Evolutionary conservation across 1,284 basidiomycete species (phyloP), one percentile per base, ranked within the genome.

Genomic region (Entoloma clypeatum): DNA sequence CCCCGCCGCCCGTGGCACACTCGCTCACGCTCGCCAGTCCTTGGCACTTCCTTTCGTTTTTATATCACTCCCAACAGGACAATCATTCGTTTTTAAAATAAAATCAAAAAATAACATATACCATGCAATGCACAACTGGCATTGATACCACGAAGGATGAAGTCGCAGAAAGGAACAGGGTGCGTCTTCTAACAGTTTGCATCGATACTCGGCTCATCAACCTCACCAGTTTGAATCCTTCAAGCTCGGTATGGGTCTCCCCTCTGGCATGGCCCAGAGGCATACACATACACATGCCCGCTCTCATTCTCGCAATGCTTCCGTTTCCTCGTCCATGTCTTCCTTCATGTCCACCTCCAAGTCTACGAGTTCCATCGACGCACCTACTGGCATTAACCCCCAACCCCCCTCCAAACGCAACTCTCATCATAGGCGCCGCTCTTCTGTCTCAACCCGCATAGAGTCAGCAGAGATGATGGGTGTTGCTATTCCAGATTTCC

Each of bases 401-500:
- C 39, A 41, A 13, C 58, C 59, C 14, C 57, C 69, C 21, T 55
- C 74, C 23, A 82, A 83, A 54, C 82, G 84, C 39, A 75, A 73
- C 50, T 89, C 86, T 0, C 86, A 89, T 53, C 86, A 90, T 53
- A 75, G 77, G 21, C 81, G 86, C 36, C 76, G 79, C 31, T 90
- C 87, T 2, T 89, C 86, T n/a, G 84, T 90, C 18, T 89, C 86
- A 3, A 90, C 87, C 24, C 80, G 86, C 47, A 75, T 71, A 47
- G 86, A 90, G 62, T 89, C 86, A 9, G 85, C 84, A 5, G 86
- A 90, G 52, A 69, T 90, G 56, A 90, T 90, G 86, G 86, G 86
- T 30, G 72, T 86, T 9, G 63, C 81, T 22, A 63, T 86, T 29
- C 77, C 81, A 8, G 74, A 80, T 44, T 68, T 83, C 14, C 73